Percentiles rank a stretch among this genome's conserved stretches.
Evolutionary conservation across 2,329 filamentous ascomycete species (phyloP).

Genomic region (Colletotrichum spaethianum): DNA sequence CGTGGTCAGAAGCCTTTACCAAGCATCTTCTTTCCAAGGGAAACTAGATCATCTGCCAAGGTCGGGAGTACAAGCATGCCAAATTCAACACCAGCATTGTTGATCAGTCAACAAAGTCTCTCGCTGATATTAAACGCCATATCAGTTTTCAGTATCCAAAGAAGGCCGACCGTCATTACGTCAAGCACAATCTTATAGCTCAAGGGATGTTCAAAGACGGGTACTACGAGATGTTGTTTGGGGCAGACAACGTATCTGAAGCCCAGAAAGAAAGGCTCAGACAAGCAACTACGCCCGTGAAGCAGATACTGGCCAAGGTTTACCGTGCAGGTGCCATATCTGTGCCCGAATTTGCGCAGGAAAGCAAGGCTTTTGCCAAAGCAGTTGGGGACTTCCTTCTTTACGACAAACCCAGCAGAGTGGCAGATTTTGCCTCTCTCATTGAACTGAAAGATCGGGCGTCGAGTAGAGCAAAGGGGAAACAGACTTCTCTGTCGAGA

Average conservation of each 20-base stretch:
- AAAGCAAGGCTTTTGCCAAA: background rate
- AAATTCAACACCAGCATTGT: background rate
- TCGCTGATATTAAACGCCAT: background rate
- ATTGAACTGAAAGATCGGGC: background rate
- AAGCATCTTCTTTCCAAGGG: background rate
- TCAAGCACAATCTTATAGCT: background rate
- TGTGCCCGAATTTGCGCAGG: background rate
- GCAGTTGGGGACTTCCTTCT: slow-evolving; percentile 3
- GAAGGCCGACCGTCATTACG: accelerated
- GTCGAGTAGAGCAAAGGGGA: background rate
- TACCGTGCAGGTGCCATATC: background rate
- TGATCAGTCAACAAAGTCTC: background rate
- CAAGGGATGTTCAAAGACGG: background rate
- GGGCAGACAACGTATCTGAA: background rate
- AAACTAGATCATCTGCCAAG: background rate
- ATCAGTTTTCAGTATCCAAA: background rate
- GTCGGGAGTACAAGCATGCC: background rate
- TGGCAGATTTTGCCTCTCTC: background rate
- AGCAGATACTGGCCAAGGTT: background rate
- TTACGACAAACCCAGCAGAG: background rate
- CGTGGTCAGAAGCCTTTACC: background rate
- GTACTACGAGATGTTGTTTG: background rate
- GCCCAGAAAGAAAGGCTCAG: background rate
- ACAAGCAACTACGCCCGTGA: background rate
- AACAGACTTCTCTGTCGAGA: background rate